Evolutionary conservation across 805 yeast species (phyloP).

Genomic region (Nakazawaea populi): DNA sequence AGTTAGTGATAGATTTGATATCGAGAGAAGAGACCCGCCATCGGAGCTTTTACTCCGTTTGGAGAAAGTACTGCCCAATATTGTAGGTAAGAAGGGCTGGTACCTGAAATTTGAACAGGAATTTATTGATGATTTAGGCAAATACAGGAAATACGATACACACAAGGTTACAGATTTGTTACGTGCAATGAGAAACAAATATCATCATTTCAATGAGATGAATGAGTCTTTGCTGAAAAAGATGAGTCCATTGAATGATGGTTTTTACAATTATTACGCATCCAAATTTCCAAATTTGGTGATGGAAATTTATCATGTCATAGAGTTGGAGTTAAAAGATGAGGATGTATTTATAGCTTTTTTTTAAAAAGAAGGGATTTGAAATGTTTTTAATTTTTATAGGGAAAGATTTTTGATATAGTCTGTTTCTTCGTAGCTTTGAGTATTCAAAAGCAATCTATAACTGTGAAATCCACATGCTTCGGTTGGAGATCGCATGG

Average conservation of each 20-base stretch:
- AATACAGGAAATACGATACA: slow-evolving; percentile 82
- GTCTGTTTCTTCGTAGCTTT: background rate
- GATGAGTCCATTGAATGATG: slow-evolving; percentile 80
- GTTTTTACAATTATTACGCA: slow-evolving; percentile 75
- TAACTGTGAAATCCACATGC: too few species aligned
- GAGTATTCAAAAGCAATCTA: too few species aligned
- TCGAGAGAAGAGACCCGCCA: slow-evolving; percentile 77
- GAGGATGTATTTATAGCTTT: slow-evolving; percentile 49
- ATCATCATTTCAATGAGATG: slow-evolving; percentile 90
- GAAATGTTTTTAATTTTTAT: too few species aligned
- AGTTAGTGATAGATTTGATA: slow-evolving; percentile 87
- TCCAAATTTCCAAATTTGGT: slow-evolving; percentile 71
- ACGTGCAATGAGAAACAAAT: slow-evolving; percentile 87
- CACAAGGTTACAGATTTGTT: slow-evolving; percentile 77
- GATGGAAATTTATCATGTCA: slow-evolving; percentile 66
- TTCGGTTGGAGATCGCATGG: too few species aligned
- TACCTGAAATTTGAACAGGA: slow-evolving; percentile 60
- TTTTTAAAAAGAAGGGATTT: background rate
- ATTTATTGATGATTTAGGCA: slow-evolving; percentile 80
- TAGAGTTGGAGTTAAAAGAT: slow-evolving; percentile 47
- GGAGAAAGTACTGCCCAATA: slow-evolving; percentile 44
- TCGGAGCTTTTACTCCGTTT: slow-evolving; percentile 49
- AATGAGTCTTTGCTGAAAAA: slow-evolving; percentile 57
- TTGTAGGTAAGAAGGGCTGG: slow-evolving; percentile 71
- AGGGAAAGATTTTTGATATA: background rate